Conservation (phyloP, 495 filamentous ascomycete species). For the Umbilicaria muhlenbergii region DNA sequence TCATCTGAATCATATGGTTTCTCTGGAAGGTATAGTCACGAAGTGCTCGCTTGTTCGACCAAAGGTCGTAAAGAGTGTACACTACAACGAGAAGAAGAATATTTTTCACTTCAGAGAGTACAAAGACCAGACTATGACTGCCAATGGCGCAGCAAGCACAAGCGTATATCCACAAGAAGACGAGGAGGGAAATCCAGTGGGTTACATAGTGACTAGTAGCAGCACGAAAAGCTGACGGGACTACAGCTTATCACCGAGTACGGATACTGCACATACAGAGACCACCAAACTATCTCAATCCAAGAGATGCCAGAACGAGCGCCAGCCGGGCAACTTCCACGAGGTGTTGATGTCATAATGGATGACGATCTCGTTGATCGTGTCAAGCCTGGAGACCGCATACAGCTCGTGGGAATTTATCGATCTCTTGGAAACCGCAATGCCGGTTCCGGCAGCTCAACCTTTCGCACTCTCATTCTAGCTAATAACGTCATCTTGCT, state of each 20-base stretch:
- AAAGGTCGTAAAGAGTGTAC: constrained; percentile 94
- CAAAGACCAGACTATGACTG: constrained; percentile 87
- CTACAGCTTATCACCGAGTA: constrained; percentile 74
- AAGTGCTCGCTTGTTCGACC: constrained; percentile 89
- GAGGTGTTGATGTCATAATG: constrained; percentile 93
- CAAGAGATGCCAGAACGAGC: constrained; percentile 99
- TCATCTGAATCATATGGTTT: constrained; percentile 91
- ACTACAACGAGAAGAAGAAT: constrained; percentile 74
- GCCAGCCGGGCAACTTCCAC: constrained; percentile 86
- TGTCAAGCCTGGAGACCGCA: constrained; percentile 88
- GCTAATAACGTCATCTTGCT: constrained; percentile 93
- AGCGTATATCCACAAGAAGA: constrained; percentile 94
- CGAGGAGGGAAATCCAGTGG: constrained; percentile 55
- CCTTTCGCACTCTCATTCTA: constrained; percentile 83
- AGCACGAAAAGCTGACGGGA: constrained; percentile 5
- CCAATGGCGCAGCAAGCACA: constrained; percentile 68
- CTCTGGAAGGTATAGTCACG: constrained; percentile 94
- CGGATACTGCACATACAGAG: constrained; percentile 85
- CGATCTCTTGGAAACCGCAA: constrained; percentile 89
- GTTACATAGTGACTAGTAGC: constrained; percentile 1
- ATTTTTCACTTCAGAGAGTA: constrained; percentile 79
- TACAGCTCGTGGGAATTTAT: constrained; percentile 91
- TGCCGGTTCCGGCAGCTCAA: constrained; percentile 67
- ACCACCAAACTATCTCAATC: constrained; percentile 96
- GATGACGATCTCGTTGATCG: constrained; percentile 94